A percentile compares a stretch with the other conserved stretches of the same genome.
These are phyloP conservation scores for Salix arbutifolia DNA, from an alignment of 345 rosid genomes.

Conservation along the genomic window DNA sequence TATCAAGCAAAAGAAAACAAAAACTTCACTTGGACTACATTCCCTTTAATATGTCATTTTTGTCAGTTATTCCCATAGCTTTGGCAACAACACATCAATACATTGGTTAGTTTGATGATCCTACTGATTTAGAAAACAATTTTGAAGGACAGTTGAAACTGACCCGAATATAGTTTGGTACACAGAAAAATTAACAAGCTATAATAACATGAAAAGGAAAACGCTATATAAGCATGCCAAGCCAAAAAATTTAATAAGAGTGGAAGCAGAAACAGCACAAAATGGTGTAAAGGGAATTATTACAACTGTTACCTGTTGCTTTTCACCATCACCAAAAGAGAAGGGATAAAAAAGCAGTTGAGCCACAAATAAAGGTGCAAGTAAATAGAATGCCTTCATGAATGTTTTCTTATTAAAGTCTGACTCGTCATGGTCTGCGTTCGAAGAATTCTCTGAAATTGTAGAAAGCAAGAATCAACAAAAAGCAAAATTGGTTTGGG, in stretches of 20 bases:
- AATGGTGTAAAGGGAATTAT: neutral
- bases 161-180: too few relatives aligned
- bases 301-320: conserved; percentile 55
- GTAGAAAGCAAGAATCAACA: neutral
- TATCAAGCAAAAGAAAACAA: too few relatives aligned
- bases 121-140: too few relatives aligned
- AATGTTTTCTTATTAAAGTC: conserved; percentile 42
- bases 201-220: neutral
- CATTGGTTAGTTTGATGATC: too few relatives aligned
- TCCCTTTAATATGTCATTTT: too few relatives aligned
- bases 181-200: too few relatives aligned
- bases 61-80: too few relatives aligned
- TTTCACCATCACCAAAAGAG: conserved; percentile 43
- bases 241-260: neutral
- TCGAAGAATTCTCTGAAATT: conserved; percentile 60
- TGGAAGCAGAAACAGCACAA: too few relatives aligned
- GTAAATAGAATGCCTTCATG: conserved; percentile 39
- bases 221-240: neutral
- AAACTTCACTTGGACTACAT: too few relatives aligned
- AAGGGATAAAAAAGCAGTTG: conserved; percentile 46
- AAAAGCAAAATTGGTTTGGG: neutral
- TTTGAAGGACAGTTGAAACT: too few relatives aligned
- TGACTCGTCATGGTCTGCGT: conserved; percentile 42
- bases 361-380: conserved; percentile 53
- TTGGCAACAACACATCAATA: too few relatives aligned